These are phyloP conservation scores for Penicillium aurantiogriseum DNA, from an alignment of 2,329 filamentous ascomycete species.

Conservation along the genomic window DNA sequence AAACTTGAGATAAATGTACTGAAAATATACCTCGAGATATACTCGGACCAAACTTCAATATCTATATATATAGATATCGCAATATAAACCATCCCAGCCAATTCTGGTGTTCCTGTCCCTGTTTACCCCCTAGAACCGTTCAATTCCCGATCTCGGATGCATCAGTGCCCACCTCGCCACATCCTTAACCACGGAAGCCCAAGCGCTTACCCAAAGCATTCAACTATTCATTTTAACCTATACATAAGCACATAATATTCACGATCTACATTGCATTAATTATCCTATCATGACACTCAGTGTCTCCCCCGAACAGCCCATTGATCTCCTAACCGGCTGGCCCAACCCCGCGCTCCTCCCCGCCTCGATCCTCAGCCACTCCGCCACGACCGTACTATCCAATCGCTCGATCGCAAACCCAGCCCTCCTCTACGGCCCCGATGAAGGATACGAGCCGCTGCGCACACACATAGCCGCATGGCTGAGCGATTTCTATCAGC, in stretches of 20 bases:
- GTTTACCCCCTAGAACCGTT: background rate
- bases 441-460: slow-evolving; percentile 70
- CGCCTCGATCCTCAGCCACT: slow-evolving; percentile 58
- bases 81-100: background rate
- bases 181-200: background rate
- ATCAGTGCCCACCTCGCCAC: background rate
- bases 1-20: background rate
- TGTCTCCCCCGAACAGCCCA: slow-evolving; percentile 19
- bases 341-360: slow-evolving; percentile 63
- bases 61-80: background rate
- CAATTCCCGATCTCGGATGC: slow-evolving; percentile 11
- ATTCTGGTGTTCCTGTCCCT: background rate
- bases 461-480: slow-evolving; percentile 67
- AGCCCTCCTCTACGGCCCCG: slow-evolving; percentile 76
- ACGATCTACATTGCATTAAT: background rate
- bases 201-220: background rate
- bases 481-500: slow-evolving; percentile 64
- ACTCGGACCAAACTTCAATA: background rate
- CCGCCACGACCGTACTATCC: slow-evolving; percentile 61
- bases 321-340: slow-evolving; percentile 49
- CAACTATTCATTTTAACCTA: background rate
- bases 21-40: background rate
- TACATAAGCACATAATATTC: background rate
- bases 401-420: slow-evolving; percentile 59
- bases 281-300: slow-evolving; percentile 7